A percentile compares a stretch with the other conserved stretches of the same genome.
These are phyloP conservation scores for Fermentozyma sake DNA, from an alignment of 1,139 yeast genomes.

Conservation along the genomic window DNA sequence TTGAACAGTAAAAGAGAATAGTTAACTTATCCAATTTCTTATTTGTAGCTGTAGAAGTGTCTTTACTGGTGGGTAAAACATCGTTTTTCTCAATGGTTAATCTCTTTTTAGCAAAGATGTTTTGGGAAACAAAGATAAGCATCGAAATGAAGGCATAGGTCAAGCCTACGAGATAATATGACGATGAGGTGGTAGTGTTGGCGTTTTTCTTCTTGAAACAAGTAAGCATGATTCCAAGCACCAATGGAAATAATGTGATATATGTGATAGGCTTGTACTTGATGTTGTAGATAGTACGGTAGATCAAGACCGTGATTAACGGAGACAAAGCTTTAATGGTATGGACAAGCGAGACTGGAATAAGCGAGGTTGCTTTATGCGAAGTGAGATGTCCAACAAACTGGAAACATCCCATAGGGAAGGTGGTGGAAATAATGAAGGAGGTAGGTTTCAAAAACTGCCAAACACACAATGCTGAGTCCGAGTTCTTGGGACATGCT, in stretches of 20 bases:
- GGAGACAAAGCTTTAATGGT: constrained; percentile 91
- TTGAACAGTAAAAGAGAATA: constrained; percentile 77
- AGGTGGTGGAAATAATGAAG: constrained; percentile 59
- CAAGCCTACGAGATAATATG: constrained; percentile 56
- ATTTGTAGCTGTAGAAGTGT: constrained; percentile 16
- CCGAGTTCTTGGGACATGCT: constrained; percentile 1
- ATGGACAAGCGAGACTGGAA: constrained; percentile 89
- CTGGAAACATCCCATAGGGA: constrained; percentile 93
- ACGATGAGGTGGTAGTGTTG: constrained; percentile 6
- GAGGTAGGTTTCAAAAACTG: constrained; percentile 48
- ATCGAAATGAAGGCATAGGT: constrained; percentile 75
- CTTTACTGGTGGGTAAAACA: constrained; percentile 18
- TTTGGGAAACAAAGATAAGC: constrained; percentile 85
- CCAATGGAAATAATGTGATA: constrained; percentile 69
- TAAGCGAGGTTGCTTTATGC: constrained; percentile 81
- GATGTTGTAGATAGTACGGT: constrained; percentile 54
- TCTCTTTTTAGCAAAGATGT: constrained; percentile 82
- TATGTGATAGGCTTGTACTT: constrained; percentile 66
- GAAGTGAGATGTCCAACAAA: constrained; percentile 86
- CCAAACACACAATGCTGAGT: constrained; percentile 11
- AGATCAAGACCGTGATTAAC: constrained; percentile 77
- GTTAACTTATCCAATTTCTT: constrained; percentile 73
- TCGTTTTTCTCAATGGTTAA: constrained; percentile 44
- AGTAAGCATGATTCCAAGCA: constrained; percentile 79
- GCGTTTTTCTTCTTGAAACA: constrained; percentile 48